These are phyloP conservation scores for Saturnispora gosingensis DNA, from an alignment of 805 yeast species.

Conservation along the genomic window DNA sequence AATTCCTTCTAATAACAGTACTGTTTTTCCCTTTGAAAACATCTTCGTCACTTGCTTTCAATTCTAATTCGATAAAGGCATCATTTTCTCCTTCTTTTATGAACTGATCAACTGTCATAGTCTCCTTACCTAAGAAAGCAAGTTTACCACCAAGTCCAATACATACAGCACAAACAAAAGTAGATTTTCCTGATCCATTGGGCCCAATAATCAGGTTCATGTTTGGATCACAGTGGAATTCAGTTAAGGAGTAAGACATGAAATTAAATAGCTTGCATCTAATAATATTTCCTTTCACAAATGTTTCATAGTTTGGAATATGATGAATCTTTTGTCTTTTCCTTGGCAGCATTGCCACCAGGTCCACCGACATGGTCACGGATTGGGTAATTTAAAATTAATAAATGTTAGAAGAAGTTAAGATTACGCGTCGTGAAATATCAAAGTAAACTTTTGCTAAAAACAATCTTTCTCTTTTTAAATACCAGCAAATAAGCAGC, in stretches of 20 bases:
- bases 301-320: constrained; percentile 22
- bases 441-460: background rate
- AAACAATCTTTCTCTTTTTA: background rate
- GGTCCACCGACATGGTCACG: background rate
- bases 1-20: constrained; percentile 34
- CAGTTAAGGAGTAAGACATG: constrained; percentile 60
- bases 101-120: constrained; percentile 51
- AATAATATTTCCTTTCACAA: constrained; percentile 38
- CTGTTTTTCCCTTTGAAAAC: constrained; percentile 16
- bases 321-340: background rate
- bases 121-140: constrained; percentile 60
- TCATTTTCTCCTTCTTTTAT: constrained; percentile 55
- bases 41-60: constrained; percentile 32
- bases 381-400: background rate
- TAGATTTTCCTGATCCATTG: constrained; percentile 92
- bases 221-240: constrained; percentile 70
- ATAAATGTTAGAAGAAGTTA: background rate
- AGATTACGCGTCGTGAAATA: background rate
- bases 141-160: constrained; percentile 78
- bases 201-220: constrained; percentile 93
- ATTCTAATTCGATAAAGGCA: constrained; percentile 41
- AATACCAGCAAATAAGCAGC: background rate
- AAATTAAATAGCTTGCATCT: constrained; percentile 49
- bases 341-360: background rate
- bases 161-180: constrained; percentile 88